A percentile compares a stretch with the other conserved stretches of the same genome.
These are phyloP conservation scores for Hypoxylon crocopeplum DNA, from an alignment of 495 filamentous ascomycete species.

Conservation along the genomic window DNA sequence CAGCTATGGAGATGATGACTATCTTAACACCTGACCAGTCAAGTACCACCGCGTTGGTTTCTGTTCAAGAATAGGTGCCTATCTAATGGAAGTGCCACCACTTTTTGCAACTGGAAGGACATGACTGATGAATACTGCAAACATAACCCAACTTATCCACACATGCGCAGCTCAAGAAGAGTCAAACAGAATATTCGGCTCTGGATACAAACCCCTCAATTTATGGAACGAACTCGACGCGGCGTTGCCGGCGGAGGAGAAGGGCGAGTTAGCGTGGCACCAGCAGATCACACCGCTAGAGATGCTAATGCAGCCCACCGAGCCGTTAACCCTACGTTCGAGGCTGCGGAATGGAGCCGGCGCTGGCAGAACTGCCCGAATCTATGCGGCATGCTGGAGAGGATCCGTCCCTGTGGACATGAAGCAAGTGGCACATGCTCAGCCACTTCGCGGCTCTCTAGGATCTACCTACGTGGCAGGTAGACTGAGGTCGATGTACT, in stretches of 20 bases:
- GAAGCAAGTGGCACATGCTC: constrained; percentile 5
- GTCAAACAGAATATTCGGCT: constrained; percentile 5
- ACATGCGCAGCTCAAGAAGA: constrained; percentile 7
- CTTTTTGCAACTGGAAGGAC: constrained; percentile 1
- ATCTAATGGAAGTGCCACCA: neutral
- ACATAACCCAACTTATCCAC: constrained; percentile 7
- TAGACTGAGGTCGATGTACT: constrained; percentile 5
- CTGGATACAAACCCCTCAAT: constrained; percentile 22
- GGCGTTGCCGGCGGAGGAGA: constrained; percentile 21
- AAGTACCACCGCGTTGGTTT: neutral
- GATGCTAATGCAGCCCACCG: constrained; percentile 23
- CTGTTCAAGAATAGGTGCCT: neutral
- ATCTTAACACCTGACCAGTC: neutral
- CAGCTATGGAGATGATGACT: neutral
- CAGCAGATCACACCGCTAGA: constrained; percentile 23
- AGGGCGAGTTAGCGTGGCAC: constrained; percentile 39
- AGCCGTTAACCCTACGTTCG: constrained; percentile 10
- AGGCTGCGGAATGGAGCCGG: constrained; percentile 30
- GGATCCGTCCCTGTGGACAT: constrained; percentile 4
- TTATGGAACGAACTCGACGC: constrained; percentile 30
- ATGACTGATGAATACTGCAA: neutral
- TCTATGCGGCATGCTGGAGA: constrained; percentile 4
- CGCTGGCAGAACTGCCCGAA: constrained; percentile 13
- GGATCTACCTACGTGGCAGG: constrained; percentile 20
- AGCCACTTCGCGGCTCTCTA: constrained; percentile 10